Conservation (phyloP, 23 red algal genomes). For the Gracilaria gracilis region DNA sequence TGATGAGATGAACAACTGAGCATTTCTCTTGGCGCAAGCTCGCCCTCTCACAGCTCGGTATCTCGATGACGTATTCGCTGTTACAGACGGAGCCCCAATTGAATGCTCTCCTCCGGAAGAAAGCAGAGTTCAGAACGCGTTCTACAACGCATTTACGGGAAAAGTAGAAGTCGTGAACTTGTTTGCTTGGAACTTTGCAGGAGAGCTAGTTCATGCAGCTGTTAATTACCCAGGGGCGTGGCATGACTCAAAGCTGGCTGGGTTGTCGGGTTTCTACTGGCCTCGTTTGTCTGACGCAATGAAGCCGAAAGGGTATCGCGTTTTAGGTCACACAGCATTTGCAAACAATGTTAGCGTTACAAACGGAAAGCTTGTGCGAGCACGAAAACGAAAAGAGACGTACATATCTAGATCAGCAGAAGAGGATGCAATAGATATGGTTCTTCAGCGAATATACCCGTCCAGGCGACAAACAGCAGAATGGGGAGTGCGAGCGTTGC, state of each 20-base stretch:
- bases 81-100: background rate
- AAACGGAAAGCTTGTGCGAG: background rate
- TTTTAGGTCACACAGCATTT: constrained; percentile 12
- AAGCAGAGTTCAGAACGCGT: constrained; percentile 18
- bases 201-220: background rate
- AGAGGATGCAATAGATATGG: constrained; percentile 22
- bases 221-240: constrained; percentile 1
- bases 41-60: background rate
- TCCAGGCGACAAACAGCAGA: constrained; percentile 19
- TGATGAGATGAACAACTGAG: background rate
- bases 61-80: constrained; percentile 13
- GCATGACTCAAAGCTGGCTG: constrained; percentile 18
- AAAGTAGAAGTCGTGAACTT: constrained; percentile 45
- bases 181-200: constrained; percentile 29
- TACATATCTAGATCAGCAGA: background rate
- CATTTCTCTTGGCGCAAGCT: background rate
- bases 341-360: background rate
- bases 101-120: background rate
- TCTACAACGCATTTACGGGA: constrained; percentile 13
- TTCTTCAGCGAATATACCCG: constrained; percentile 19
- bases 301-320: background rate
- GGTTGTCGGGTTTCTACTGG: background rate
- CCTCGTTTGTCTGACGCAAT: background rate
- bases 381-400: constrained; percentile 3
- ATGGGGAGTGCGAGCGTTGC: constrained; percentile 18